A percentile compares a stretch with the other conserved stretches of the same genome.
These are phyloP conservation scores for Stropharia rugosoannulata DNA, from an alignment of 768 basidiomycete species.

Conservation along the genomic window DNA sequence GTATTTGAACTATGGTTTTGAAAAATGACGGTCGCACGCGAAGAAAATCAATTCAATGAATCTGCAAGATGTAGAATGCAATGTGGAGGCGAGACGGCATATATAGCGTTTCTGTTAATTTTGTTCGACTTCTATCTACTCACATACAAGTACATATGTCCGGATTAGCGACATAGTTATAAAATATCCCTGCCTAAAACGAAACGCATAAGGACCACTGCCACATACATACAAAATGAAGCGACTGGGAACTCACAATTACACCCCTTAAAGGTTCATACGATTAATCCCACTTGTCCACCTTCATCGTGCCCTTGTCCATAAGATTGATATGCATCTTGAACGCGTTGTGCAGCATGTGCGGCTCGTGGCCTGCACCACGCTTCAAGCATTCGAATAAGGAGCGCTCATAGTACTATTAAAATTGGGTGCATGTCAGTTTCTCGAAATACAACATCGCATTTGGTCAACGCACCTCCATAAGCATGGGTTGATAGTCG, in stretches of 20 bases:
- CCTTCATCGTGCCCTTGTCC: constrained; percentile 40
- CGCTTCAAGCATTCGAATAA: constrained; percentile 41
- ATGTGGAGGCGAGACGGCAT: no score
- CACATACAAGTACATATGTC: background rate
- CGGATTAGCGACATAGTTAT: background rate
- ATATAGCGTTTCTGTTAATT: background rate
- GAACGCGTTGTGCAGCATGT: constrained; percentile 43
- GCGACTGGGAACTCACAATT: background rate
- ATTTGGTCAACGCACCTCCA: constrained; percentile 26
- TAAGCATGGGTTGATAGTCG: constrained; percentile 40
- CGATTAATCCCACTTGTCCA: constrained; percentile 35
- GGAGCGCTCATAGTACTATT: constrained; percentile 42
- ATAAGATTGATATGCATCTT: constrained; percentile 34
- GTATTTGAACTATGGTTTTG: no score
- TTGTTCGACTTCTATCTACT: background rate
- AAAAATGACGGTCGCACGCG: no score
- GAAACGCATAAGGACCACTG: background rate
- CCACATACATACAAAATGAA: background rate
- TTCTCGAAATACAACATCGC: background rate
- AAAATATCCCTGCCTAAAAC: background rate
- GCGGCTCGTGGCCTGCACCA: constrained; percentile 47
- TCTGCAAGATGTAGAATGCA: no score
- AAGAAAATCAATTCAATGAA: no score
- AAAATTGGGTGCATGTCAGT: background rate
- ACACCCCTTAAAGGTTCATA: background rate